These are phyloP conservation scores for Pseudotsuga menziesii DNA, from an alignment of 75 land plant species.

Conservation along the genomic window DNA sequence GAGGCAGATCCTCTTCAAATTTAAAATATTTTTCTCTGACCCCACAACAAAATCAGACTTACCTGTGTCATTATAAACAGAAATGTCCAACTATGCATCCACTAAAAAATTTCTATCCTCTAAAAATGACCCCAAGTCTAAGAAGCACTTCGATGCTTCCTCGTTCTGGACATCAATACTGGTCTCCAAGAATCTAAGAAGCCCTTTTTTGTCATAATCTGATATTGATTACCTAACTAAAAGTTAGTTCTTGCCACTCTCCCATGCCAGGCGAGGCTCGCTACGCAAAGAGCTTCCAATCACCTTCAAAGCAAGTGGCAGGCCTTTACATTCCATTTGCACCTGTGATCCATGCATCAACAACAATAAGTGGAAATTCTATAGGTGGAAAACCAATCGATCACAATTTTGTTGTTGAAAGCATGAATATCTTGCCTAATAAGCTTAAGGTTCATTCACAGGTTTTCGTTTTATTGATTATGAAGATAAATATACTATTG, in stretches of 20 bases:
- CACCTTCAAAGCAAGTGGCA: too few species aligned
- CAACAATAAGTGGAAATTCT: background rate
- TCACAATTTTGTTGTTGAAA: background rate
- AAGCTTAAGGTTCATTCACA: background rate
- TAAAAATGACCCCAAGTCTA: too few species aligned
- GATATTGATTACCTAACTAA: too few species aligned
- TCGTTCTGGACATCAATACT: too few species aligned
- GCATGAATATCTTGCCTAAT: background rate
- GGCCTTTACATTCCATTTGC: too few species aligned
- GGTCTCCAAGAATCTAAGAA: too few species aligned
- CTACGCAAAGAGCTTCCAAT: too few species aligned
- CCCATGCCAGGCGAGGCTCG: too few species aligned
- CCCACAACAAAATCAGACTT: background rate
- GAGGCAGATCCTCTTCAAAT: background rate
- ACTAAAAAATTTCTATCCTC: too few species aligned
- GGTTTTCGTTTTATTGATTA: background rate
- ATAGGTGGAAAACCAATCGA: background rate
- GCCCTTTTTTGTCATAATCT: too few species aligned
- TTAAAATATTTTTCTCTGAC: background rate
- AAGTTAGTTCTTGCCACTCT: too few species aligned
- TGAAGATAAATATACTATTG: background rate
- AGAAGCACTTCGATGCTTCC: too few species aligned
- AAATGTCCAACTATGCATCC: background rate
- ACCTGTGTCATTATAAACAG: background rate
- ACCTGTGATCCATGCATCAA: background rate